Percentiles rank a stretch among this genome's conserved stretches.
Conservation (phyloP, 345 rosid genomes). For the Ceriops tagal region DNA sequence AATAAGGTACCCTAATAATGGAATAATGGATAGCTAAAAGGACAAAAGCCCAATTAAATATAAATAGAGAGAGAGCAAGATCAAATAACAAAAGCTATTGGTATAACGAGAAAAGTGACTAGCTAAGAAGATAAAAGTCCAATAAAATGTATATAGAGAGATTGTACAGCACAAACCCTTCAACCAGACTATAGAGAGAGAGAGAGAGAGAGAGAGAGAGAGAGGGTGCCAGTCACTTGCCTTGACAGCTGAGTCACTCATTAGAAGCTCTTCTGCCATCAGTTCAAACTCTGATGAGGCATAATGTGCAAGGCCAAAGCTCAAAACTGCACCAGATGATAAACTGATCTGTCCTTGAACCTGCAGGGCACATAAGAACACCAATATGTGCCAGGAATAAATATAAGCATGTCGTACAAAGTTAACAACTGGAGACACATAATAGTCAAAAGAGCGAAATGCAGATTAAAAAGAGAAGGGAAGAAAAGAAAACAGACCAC, state of each 20-base stretch:
- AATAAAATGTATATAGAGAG: no score
- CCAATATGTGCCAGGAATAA: constrained; percentile 6
- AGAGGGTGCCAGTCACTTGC: constrained; percentile 29
- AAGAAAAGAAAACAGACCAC: no score
- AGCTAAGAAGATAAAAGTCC: no score
- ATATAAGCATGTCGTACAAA: background rate
- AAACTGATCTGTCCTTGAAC: constrained; percentile 59
- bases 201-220: background rate
- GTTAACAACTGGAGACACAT: background rate
- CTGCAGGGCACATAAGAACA: constrained; percentile 25
- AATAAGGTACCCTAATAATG: no score
- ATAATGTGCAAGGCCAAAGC: constrained; percentile 65
- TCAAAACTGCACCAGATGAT: constrained; percentile 45
- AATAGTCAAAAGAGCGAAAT: background rate
- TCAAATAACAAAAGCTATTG: no score
- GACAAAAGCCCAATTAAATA: no score
- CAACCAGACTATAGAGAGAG: no score
- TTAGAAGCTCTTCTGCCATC: constrained; percentile 73
- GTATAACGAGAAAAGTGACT: no score
- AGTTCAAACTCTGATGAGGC: constrained; percentile 61
- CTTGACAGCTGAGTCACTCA: constrained; percentile 67
- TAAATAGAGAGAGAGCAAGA: no score
- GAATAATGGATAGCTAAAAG: no score
- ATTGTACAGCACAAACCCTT: no score
- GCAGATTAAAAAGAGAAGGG: no score